These are phyloP conservation scores for Aspergillus cavernicola DNA, from an alignment of 495 filamentous ascomycete species.

Conservation along the genomic window DNA sequence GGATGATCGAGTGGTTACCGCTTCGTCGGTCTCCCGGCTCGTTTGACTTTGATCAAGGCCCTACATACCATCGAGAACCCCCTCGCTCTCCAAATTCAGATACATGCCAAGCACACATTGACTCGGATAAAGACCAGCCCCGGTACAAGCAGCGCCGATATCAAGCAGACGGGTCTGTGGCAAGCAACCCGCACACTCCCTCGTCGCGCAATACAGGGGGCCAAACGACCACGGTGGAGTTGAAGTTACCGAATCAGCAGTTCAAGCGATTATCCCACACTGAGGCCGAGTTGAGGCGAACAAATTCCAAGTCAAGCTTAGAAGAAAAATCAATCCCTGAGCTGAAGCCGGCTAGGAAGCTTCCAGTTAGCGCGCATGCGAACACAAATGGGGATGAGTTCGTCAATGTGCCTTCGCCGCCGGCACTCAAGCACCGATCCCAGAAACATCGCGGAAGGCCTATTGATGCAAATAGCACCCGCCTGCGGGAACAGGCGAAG, in stretches of 20 bases:
- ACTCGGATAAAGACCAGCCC: constrained; percentile 9
- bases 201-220: constrained; percentile 25
- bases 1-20: constrained; percentile 77
- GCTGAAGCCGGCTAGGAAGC: constrained; percentile 28
- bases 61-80: background rate
- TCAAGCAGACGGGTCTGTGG: constrained; percentile 1
- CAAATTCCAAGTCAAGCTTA: constrained; percentile 26
- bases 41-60: constrained; percentile 15
- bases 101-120: constrained; percentile 9
- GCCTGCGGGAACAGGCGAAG: constrained; percentile 25
- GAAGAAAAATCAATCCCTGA: constrained; percentile 35
- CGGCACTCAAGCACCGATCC: constrained; percentile 40
- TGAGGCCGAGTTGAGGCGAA: constrained; percentile 37
- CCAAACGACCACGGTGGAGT: constrained; percentile 33
- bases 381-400: constrained; percentile 22
- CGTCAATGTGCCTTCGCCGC: constrained; percentile 36
- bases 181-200: constrained; percentile 28
- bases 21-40: constrained; percentile 37
- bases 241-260: constrained; percentile 37
- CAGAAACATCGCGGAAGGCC: constrained; percentile 41
- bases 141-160: constrained; percentile 12
- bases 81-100: constrained; percentile 14
- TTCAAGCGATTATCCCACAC: constrained; percentile 40
- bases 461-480: constrained; percentile 20
- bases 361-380: constrained; percentile 27